A percentile compares a stretch with the other conserved stretches of the same genome.
Conservation (phyloP, 345 rosid species). For the Hibiscus mutabilis region DNA sequence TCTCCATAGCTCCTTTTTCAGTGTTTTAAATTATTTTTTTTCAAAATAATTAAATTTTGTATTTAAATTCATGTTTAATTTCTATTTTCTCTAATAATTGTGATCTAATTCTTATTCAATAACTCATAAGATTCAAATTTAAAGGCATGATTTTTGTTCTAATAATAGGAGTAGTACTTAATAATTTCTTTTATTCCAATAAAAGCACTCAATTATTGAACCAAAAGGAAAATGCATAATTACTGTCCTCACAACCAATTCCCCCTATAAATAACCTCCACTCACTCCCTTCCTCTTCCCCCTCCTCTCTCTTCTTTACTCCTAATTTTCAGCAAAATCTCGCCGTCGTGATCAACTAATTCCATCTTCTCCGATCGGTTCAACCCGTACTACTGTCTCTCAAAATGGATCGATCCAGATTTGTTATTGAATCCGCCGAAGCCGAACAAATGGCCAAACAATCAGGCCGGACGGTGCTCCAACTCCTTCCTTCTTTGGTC, state of each 20-base stretch:
- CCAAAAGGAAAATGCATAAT: too few relatives aligned
- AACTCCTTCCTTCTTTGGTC: slow-evolving; percentile 68
- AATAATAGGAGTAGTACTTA: too few relatives aligned
- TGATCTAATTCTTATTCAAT: too few relatives aligned
- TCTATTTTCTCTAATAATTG: too few relatives aligned
- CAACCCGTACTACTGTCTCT: slow-evolving; percentile 6
- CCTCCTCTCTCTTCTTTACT: not conserved
- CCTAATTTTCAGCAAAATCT: not conserved
- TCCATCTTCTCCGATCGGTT: slow-evolving; percentile 15
- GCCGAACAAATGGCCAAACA: slow-evolving; percentile 57
- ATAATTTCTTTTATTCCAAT: too few relatives aligned
- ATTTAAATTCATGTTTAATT: too few relatives aligned
- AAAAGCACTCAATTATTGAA: too few relatives aligned
- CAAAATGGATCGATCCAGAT: slow-evolving; percentile 44
- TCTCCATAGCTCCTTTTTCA: too few relatives aligned
- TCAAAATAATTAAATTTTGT: too few relatives aligned
- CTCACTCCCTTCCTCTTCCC: not conserved
- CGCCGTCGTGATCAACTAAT: not conserved
- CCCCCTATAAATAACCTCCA: not conserved
- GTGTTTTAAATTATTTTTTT: too few relatives aligned
- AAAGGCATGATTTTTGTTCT: too few relatives aligned
- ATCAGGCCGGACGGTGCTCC: slow-evolving; percentile 39
- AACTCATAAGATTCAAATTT: too few relatives aligned
- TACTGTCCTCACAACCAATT: not conserved
- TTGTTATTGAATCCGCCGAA: slow-evolving; percentile 60